Base-by-base conservation (phyloP, 441 rosid species). In the Rhodomyrtus psidioides region DNA sequence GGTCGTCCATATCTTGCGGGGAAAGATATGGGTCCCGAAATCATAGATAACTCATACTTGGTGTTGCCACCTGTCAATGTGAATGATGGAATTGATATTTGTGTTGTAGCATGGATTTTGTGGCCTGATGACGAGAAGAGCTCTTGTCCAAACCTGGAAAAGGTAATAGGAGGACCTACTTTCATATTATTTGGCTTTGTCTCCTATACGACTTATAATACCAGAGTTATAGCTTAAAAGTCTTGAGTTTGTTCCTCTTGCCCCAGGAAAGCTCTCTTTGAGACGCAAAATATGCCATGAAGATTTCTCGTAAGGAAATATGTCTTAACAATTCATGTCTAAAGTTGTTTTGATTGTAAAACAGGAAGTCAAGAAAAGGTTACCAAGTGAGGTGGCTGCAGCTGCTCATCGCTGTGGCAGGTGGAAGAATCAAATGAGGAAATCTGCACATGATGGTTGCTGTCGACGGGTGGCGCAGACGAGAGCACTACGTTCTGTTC, bases 71-170 rank as follows among this genome's bases (percentile, higher is more conserved):
- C 94, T 5, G 87, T 94, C 86, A 88, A 83, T 88, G 86, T 95
- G 55, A 91, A 87, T 86, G 92, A 92, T 88, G 97, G 91, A 90
- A 87, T 95, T 90, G 99, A 98, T 88, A 86, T 96, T 93, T 91
- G 92, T 89, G 92, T 96, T 79, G 95, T 91, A 88, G 92, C 95
- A 26, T 98, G 99, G 99, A 91, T 98, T 94, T 94, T 98, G 87
- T 98, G 98, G 99, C 98, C 99, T 70, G 99, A 98, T 91, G 99
- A 98, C 88, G 98, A 94, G 94, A 95, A 95, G 91, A 93, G 93
- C 91, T 94, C 98, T 86, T 89, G 90, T 84, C 99, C 96, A 85
- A 96, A 92, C 89, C 88, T 98, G 83, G 99, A 96, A 86, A 97
- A 95, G 98, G 99, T 97, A 95, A 86, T 86, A 70, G 39, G 51